phyloP scores from a whole-genome alignment of 2,329 filamentous ascomycete genomes.

The Talaromyces sp. region DNA sequence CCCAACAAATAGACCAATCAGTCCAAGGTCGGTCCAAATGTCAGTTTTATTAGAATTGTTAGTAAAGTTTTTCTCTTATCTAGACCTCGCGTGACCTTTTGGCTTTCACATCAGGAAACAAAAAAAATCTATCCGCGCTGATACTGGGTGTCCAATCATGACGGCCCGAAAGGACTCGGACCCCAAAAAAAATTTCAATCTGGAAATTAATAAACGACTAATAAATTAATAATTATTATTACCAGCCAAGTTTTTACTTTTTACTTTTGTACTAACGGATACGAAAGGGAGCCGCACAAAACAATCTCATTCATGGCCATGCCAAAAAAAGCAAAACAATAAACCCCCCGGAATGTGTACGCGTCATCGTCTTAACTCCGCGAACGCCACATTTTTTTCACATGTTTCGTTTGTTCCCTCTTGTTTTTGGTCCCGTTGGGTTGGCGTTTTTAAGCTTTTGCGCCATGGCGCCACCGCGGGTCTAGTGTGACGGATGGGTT shows the following conservation, averaged over 20 bases:
- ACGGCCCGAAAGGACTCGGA: neutral
- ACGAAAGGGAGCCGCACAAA: too few relatives aligned
- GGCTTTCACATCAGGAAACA: neutral
- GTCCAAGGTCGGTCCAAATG: neutral
- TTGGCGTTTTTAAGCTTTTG: neutral
- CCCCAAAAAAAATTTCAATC: neutral
- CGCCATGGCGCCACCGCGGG: neutral
- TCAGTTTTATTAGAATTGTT: neutral
- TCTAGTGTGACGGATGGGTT: too few relatives aligned
- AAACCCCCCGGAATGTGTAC: neutral
- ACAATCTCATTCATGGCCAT: too few relatives aligned
- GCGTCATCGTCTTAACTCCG: neutral
- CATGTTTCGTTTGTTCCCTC: neutral
- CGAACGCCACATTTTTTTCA: neutral
- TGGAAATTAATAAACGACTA: neutral
- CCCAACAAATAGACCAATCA: neutral
- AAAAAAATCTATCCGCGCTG: neutral
- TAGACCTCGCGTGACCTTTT: neutral
- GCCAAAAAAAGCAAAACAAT: neutral
- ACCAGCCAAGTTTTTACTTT: too few relatives aligned
- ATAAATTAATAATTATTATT: too few relatives aligned
- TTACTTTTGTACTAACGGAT: too few relatives aligned
- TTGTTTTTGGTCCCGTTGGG: too few relatives aligned
- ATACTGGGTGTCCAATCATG: too few relatives aligned
- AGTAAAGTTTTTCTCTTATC: neutral